phyloP scores from a whole-genome alignment of 1,284 basidiomycete species.

The Chalciporus sp. region DNA sequence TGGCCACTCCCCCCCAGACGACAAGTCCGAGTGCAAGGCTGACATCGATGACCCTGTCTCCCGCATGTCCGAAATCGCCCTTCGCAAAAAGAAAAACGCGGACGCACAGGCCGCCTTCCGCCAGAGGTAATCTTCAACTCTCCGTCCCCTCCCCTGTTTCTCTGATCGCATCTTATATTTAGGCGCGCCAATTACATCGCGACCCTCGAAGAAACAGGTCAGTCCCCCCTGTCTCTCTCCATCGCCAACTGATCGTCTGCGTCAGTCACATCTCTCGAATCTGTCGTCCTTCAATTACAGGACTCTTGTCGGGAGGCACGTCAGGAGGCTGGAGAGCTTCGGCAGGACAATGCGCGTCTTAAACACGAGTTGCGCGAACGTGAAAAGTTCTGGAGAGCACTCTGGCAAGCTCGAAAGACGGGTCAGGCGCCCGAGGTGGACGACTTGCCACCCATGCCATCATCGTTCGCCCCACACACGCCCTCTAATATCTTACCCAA shows the following conservation, averaged over 20 bases:
- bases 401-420: conserved; percentile 62
- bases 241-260: conserved; percentile 18
- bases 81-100: conserved; percentile 84
- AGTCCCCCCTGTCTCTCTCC: conserved; percentile 25
- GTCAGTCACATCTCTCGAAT: conserved; percentile 73
- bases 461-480: conserved; percentile 39
- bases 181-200: conserved; percentile 82
- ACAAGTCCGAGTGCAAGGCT: conserved; percentile 38
- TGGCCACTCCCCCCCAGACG: conserved; percentile 38
- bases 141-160: conserved; percentile 1
- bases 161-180: conserved; percentile 47
- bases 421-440: conserved; percentile 55
- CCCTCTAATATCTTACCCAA: conserved; percentile 22
- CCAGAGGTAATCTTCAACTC: conserved; percentile 30
- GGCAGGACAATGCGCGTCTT: conserved; percentile 64
- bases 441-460: conserved; percentile 56
- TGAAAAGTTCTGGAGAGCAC: conserved; percentile 69
- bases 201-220: conserved; percentile 85
- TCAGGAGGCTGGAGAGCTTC: conserved; percentile 56
- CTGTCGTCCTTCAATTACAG: conserved; percentile 78
- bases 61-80: conserved; percentile 59
- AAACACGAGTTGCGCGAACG: conserved; percentile 66
- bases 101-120: conserved; percentile 64
- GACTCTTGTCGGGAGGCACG: conserved; percentile 74
- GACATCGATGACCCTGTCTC: conserved; percentile 39